These are phyloP conservation scores for Claviceps africana DNA, from an alignment of 2,329 filamentous ascomycete species.

Conservation along the genomic window DNA sequence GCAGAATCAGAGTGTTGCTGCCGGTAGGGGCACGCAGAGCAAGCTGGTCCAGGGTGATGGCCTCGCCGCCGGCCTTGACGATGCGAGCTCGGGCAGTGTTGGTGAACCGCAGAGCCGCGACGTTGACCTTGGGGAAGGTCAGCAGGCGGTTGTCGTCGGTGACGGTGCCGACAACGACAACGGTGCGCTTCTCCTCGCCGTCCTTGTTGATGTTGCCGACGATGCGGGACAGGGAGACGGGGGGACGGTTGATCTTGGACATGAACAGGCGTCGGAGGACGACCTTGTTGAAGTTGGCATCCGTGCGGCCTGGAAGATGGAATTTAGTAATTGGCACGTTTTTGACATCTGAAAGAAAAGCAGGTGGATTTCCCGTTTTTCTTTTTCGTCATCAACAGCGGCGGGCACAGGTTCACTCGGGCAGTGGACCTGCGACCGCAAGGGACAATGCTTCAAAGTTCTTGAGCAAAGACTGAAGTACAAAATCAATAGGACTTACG, in stretches of 20 bases:
- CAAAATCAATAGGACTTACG: slow-evolving; percentile 43
- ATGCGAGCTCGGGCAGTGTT: slow-evolving; percentile 91
- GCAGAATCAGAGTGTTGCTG: slow-evolving; percentile 90
- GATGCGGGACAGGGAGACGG: slow-evolving; percentile 88
- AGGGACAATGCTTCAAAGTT: background rate
- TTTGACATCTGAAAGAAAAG: background rate
- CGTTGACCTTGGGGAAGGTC: slow-evolving; percentile 77
- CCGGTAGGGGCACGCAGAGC: slow-evolving; percentile 90
- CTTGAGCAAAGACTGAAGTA: slow-evolving; percentile 24
- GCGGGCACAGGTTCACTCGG: background rate
- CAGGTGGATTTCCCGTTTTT: background rate
- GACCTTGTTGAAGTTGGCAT: slow-evolving; percentile 97
- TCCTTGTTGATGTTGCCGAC: slow-evolving; percentile 53
- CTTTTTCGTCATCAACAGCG: background rate
- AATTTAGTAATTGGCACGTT: slow-evolving; percentile 3
- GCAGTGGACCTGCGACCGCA: background rate
- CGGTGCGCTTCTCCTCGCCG: slow-evolving; percentile 61
- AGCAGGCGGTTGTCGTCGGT: slow-evolving; percentile 96
- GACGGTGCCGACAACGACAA: slow-evolving; percentile 88
- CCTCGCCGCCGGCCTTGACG: slow-evolving; percentile 83
- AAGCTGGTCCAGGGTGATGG: slow-evolving; percentile 91
- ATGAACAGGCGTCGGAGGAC: slow-evolving; percentile 95
- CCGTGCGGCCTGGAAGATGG: slow-evolving; percentile 64
- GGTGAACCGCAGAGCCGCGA: slow-evolving; percentile 94
- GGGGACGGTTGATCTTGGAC: slow-evolving; percentile 96